Evolutionary conservation across 2,329 filamentous ascomycete genomes (phyloP), one percentile per base, ranked within the genome.

Genomic region (Botrytis elliptica): DNA sequence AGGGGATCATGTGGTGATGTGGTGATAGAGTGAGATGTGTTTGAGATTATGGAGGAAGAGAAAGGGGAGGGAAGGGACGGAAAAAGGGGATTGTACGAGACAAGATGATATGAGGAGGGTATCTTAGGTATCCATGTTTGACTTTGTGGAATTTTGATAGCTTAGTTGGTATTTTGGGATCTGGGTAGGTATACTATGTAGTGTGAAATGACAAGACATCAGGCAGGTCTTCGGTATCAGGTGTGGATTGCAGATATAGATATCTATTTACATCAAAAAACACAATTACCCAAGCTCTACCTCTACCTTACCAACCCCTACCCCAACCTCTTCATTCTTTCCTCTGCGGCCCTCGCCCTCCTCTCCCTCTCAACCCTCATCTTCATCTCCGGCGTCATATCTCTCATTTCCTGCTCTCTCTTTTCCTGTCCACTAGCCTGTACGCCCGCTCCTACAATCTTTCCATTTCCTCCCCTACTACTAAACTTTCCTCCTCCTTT

Each of bases 291-390:
- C 18, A n/a, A 16, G 1, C 7, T 22, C 44, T 44, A 16, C 14
- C 6, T 29, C 29, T 63, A 7, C 7, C 38, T 44, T 9, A 10
- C 3, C 29, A 38, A 3, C 22, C 3, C 20, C 67, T 44, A 44
- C n/a, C 72, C 59, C 22, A 65, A 49, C 40, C 71, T 74, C 83
- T 88, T 90, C 74, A 98, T 87, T 80, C 95, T 89, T 84, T 95
- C 95, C 83, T 98, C 96, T 0, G 95, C 95, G 14, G 96, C 96
- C 79, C 95, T 89, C 6, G 96, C 96, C 80, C 95, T 91, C 78
- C 94, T 87, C 84, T 99, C 96, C 78, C 96, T 86, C 82, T 98
- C 96, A 71, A 98, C 83, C 81, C 88, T 90, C 88, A 91, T 89
- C 81, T 90, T 89, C 89, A 96, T 95, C 84, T 98, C 95, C 0